Conservation (phyloP, 2,329 filamentous ascomycete species). For the Apiospora marii region DNA sequence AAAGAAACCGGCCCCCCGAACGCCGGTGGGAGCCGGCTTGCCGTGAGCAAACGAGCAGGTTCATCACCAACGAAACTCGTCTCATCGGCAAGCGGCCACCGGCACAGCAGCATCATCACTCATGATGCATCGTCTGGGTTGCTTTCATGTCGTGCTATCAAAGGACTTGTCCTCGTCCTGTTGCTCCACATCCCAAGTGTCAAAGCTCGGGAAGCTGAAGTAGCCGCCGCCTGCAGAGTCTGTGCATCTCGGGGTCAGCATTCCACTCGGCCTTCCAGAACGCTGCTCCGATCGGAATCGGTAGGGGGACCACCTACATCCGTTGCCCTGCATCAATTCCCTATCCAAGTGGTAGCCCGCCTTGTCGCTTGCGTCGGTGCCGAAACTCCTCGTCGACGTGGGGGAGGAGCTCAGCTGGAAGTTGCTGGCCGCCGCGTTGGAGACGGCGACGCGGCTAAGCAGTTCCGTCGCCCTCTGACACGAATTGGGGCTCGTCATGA, state of each 20-base stretch:
- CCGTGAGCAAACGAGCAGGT: conserved; percentile 8
- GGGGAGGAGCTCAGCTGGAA: conserved; percentile 39
- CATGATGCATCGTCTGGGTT: neutral
- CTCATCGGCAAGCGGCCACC: neutral
- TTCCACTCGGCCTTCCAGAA: conserved; percentile 14
- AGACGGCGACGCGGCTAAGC: conserved; percentile 61
- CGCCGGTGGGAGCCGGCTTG: neutral
- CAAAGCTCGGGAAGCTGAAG: conserved; percentile 78
- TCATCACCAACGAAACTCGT: conserved; percentile 14
- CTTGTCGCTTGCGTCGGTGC: conserved; percentile 40
- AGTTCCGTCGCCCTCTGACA: conserved; percentile 62
- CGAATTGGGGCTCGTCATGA: conserved; percentile 57
- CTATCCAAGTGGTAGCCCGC: conserved; percentile 33
- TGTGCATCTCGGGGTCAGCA: conserved; percentile 34
- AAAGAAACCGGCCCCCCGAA: neutral
- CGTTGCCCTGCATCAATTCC: conserved; percentile 29
- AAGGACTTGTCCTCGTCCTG: conserved; percentile 49
- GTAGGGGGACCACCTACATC: conserved; percentile 36
- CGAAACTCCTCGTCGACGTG: conserved; percentile 46
- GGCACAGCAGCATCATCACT: neutral
- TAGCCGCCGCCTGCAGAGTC: conserved; percentile 59
- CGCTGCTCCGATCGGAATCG: neutral
- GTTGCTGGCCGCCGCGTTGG: conserved; percentile 51
- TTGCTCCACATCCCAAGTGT: conserved; percentile 65
- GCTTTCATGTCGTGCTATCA: conserved; percentile 36